phyloP scores from a whole-genome alignment of 2,329 filamentous ascomycete species.

The Curvularia eragrostidis region DNA sequence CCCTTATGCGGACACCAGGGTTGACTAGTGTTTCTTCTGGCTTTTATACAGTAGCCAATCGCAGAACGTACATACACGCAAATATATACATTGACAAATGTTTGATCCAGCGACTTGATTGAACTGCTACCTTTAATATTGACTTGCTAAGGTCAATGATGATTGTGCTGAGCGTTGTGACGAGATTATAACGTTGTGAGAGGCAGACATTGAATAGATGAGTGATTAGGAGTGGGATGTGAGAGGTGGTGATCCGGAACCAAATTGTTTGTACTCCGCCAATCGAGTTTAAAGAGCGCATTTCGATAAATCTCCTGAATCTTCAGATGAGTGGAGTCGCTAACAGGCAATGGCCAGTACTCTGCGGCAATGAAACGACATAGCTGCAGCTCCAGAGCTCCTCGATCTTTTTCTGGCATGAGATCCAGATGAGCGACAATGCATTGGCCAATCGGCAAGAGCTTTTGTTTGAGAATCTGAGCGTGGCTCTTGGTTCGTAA shows the following conservation, averaged over 20 bases:
- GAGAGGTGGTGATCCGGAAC: too few relatives aligned
- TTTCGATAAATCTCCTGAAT: conserved; percentile 27
- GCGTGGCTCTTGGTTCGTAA: conserved; percentile 16
- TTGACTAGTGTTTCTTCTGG: too few relatives aligned
- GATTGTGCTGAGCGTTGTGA: background rate
- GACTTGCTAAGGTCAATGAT: background rate
- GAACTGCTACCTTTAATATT: too few relatives aligned
- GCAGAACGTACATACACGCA: too few relatives aligned
- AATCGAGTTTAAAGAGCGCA: conserved; percentile 5
- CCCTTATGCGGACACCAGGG: too few relatives aligned
- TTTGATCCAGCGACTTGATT: too few relatives aligned
- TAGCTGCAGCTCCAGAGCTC: conserved; percentile 20
- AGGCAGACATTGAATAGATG: too few relatives aligned
- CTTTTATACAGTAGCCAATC: too few relatives aligned
- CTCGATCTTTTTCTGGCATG: conserved; percentile 1
- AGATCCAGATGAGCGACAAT: conserved; percentile 12
- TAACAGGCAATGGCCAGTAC: conserved; percentile 27
- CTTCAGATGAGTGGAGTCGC: conserved; percentile 17
- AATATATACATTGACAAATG: too few relatives aligned
- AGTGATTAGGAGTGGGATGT: background rate
- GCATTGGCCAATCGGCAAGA: conserved; percentile 25
- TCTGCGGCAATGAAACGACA: conserved; percentile 24
- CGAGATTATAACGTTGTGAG: background rate
- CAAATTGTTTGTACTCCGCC: background rate
- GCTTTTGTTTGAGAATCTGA: conserved; percentile 23